A percentile compares a stretch with the other conserved stretches of the same genome.
Conservation (phyloP, 176 grass and related monocot genomes). For the Carex scoparia region DNA sequence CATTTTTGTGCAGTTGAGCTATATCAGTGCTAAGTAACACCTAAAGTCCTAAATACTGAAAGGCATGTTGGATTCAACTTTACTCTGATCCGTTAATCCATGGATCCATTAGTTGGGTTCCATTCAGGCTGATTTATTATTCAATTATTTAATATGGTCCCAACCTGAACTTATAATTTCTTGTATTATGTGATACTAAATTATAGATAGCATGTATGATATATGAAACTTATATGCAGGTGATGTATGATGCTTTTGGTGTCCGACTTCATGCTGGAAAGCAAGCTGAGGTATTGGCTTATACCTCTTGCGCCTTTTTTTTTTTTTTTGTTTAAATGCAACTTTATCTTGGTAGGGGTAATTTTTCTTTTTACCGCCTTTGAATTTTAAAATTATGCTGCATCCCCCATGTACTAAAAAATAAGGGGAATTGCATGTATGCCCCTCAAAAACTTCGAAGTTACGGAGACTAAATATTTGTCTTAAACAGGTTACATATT, state of each 20-base stretch:
- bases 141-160: neutral
- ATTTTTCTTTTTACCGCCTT: neutral
- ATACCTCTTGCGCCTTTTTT: conserved; percentile 11
- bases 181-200: neutral
- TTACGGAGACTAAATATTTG: no score
- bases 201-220: neutral
- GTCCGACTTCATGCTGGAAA: conserved; percentile 94
- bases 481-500: no score
- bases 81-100: neutral
- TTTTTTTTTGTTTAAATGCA: neutral
- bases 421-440: no score
- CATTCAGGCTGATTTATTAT: neutral
- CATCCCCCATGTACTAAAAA: neutral
- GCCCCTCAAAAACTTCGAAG: no score
- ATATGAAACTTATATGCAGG: conserved; percentile 35
- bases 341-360: neutral
- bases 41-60: neutral
- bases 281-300: conserved; percentile 74
- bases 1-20: neutral
- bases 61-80: neutral
- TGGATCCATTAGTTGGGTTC: neutral
- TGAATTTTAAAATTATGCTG: conserved; percentile 2
- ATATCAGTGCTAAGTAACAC: neutral
- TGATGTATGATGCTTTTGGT: conserved; percentile 99
- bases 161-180: neutral